phyloP scores from a whole-genome alignment of 2,329 filamentous ascomycete genomes.

The Rutstroemia sydowiana region DNA sequence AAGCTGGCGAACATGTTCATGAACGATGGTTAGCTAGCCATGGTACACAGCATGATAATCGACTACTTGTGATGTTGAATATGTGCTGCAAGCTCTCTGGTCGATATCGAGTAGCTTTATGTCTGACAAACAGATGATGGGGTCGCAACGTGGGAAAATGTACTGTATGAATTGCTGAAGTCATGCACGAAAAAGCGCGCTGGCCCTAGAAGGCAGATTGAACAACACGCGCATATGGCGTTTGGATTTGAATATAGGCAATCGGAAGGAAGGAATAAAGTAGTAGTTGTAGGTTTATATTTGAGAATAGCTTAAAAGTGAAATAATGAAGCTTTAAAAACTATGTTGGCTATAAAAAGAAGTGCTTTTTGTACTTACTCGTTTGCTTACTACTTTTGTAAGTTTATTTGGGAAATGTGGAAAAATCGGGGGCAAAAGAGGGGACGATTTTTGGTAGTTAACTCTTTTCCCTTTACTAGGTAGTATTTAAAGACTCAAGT shows the following conservation, averaged over 20 bases:
- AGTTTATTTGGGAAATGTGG: no score
- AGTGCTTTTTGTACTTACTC: no score
- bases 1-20: neutral
- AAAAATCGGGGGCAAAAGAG: no score
- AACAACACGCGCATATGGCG: slow-evolving; percentile 8
- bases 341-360: no score
- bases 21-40: slow-evolving; percentile 2
- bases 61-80: slow-evolving; percentile 1
- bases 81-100: slow-evolving; percentile 7
- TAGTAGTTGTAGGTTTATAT: neutral
- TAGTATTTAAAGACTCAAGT: no score
- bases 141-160: slow-evolving; percentile 9
- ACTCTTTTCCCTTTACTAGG: no score
- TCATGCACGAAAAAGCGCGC: slow-evolving; percentile 9
- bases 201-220: neutral
- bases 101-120: neutral
- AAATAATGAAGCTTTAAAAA: no score
- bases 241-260: neutral
- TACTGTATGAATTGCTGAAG: neutral
- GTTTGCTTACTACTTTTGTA: no score
- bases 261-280: neutral
- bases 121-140: slow-evolving; percentile 7
- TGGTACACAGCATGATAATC: neutral
- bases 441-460: no score
- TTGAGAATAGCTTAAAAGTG: no score